These are phyloP conservation scores for Stenogyne calaminthoides DNA, from an alignment of 305 asterid species.

Conservation along the genomic window DNA sequence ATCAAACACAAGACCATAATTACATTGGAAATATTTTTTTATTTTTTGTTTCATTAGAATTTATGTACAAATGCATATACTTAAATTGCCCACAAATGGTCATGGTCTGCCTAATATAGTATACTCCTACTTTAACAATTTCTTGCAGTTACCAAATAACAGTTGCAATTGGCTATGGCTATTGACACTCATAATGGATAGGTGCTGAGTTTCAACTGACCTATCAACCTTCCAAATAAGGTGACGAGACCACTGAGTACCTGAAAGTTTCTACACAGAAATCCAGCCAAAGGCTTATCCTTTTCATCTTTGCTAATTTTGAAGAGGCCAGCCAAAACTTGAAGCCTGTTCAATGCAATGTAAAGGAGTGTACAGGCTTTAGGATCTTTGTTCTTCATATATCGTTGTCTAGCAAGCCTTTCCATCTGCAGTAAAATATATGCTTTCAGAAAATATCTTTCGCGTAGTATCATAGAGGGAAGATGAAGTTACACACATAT, in stretches of 20 bases:
- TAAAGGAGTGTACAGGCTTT: constrained; percentile 94
- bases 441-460: constrained; percentile 20
- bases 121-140: constrained; percentile 10
- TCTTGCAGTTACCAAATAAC: constrained; percentile 26
- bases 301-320: constrained; percentile 95
- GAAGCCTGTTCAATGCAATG: constrained; percentile 86
- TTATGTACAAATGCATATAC: neutral
- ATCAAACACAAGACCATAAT: constrained; percentile 3
- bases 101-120: constrained; percentile 13
- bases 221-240: constrained; percentile 4
- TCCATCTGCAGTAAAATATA: constrained; percentile 74
- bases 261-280: constrained; percentile 93
- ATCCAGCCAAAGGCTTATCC: constrained; percentile 89
- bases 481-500: constrained; percentile 8
- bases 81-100: constrained; percentile 17
- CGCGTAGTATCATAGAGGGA: neutral
- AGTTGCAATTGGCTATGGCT: constrained; percentile 16
- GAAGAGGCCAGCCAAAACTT: constrained; percentile 96
- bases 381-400: constrained; percentile 89
- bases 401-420: constrained; percentile 85
- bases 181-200: constrained; percentile 19
- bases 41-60: neutral
- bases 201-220: constrained; percentile 14
- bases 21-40: constrained; percentile 9
- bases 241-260: constrained; percentile 41